phyloP scores from a whole-genome alignment of 192 early-diverging fungal species.

The Backusella tarrabulga region DNA sequence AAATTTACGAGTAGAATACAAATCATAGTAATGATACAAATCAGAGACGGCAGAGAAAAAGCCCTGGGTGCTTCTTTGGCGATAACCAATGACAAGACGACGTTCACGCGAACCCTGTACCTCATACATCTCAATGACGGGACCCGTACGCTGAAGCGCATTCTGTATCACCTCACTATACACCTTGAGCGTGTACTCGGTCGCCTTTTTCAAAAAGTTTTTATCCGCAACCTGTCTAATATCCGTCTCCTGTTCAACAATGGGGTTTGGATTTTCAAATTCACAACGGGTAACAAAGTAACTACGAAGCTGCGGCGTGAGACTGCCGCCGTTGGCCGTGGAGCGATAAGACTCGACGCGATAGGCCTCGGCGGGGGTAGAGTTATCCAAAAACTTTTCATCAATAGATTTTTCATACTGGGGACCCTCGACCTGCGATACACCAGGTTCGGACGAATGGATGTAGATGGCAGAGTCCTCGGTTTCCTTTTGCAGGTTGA shows the following conservation, averaged over 20 bases:
- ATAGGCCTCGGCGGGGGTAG: conserved; percentile 70
- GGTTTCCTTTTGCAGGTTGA: conserved; percentile 88
- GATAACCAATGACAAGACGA: conserved; percentile 90
- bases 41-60: conserved; percentile 96
- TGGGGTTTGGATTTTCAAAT: conserved; percentile 85
- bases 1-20: conserved; percentile 97
- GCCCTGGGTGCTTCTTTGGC: conserved; percentile 86
- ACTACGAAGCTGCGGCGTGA: conserved; percentile 85
- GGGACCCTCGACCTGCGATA: conserved; percentile 83
- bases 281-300: conserved; percentile 93
- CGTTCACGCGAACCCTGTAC: conserved; percentile 85
- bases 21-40: conserved; percentile 97
- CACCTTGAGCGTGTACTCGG: conserved; percentile 83
- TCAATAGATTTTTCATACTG: conserved; percentile 91
- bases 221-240: conserved; percentile 87
- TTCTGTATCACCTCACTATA: conserved; percentile 86
- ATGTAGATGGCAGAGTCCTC: conserved; percentile 93
- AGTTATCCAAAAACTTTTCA: conserved; percentile 83
- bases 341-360: conserved; percentile 97
- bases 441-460: conserved; percentile 91
- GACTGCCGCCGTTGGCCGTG: conserved; percentile 54
- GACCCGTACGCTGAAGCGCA: conserved; percentile 83
- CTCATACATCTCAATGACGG: conserved; percentile 91
- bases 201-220: conserved; percentile 93
- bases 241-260: conserved; percentile 65